Evolutionary conservation across 1,139 yeast genomes (phyloP).

Genomic region (Suhomyces taliae): DNA sequence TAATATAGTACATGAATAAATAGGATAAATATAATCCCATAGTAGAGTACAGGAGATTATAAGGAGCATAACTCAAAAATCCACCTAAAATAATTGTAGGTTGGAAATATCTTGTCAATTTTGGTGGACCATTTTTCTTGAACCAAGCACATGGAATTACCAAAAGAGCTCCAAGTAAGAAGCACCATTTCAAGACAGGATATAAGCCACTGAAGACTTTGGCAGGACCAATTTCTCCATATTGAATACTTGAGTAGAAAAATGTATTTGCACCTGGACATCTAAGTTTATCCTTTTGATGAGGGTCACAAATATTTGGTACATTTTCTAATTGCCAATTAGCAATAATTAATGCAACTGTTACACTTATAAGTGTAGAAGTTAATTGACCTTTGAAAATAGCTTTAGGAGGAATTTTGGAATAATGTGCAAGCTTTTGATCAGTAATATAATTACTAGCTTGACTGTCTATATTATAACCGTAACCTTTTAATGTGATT

Average conservation of each 20-base stretch:
- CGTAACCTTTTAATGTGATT: constrained; percentile 58
- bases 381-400: constrained; percentile 59
- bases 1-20: constrained; percentile 54
- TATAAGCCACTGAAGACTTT: constrained; percentile 52
- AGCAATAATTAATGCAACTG: constrained; percentile 53
- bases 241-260: constrained; percentile 54
- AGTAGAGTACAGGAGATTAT: constrained; percentile 53
- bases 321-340: constrained; percentile 55
- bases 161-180: constrained; percentile 51
- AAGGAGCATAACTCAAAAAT: constrained; percentile 51
- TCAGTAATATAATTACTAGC: constrained; percentile 57
- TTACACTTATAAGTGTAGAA: constrained; percentile 41
- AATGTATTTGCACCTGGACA: constrained; percentile 52
- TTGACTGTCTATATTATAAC: constrained; percentile 62
- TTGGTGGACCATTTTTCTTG: constrained; percentile 34
- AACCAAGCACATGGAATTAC: constrained; percentile 45
- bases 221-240: constrained; percentile 69
- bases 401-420: constrained; percentile 61
- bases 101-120: constrained; percentile 36
- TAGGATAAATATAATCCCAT: constrained; percentile 51
- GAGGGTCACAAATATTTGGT: constrained; percentile 46
- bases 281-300: constrained; percentile 43
- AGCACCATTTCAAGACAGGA: constrained; percentile 51
- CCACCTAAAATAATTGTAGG: constrained; percentile 53
- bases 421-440: constrained; percentile 62